These are phyloP conservation scores for Gleditsia sinensis DNA, from an alignment of 306 rosid species.

Conservation along the genomic window DNA sequence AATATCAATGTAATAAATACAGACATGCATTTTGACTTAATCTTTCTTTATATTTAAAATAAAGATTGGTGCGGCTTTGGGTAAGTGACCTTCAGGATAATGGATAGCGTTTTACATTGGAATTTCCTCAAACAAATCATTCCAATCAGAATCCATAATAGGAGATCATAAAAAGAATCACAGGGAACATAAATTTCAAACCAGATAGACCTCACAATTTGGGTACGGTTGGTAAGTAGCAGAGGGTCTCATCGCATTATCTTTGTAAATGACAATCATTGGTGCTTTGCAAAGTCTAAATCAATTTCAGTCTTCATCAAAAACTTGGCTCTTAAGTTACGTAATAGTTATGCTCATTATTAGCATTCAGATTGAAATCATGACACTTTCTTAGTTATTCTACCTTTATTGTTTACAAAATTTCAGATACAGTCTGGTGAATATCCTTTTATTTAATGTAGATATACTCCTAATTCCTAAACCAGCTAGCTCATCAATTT, in stretches of 20 bases:
- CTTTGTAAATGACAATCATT: conserved; percentile 27
- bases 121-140: neutral
- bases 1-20: neutral
- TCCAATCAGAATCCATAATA: neutral
- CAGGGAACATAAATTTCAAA: neutral
- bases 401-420: no score
- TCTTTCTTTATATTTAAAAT: no score
- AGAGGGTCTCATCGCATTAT: conserved; percentile 35
- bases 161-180: neutral
- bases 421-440: no score
- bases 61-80: no score
- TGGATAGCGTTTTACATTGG: neutral
- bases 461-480: no score
- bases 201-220: conserved; percentile 17
- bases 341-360: neutral
- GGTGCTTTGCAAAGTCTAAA: neutral
- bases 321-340: neutral
- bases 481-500: no score
- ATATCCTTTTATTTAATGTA: no score
- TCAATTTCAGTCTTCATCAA: neutral
- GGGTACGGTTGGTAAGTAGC: conserved; percentile 43
- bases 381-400: neutral
- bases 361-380: neutral
- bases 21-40: neutral
- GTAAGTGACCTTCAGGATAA: no score